Conservation (phyloP, 2,329 filamentous ascomycete species). For the Fusarium humuli region DNA sequence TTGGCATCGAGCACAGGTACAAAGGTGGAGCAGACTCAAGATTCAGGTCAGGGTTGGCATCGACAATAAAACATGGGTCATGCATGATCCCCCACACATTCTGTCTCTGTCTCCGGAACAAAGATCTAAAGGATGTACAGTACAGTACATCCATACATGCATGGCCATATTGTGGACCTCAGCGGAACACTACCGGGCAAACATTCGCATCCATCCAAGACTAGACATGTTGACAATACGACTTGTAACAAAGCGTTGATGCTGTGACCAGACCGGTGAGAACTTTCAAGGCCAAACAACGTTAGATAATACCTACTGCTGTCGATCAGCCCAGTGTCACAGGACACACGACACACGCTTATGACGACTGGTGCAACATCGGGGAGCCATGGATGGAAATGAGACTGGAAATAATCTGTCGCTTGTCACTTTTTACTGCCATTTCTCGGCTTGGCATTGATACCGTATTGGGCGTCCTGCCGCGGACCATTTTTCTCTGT, state of each 20-base stretch:
- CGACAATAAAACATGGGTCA: conserved; percentile 31
- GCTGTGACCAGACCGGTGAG: conserved; percentile 11
- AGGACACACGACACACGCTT: conserved; percentile 1
- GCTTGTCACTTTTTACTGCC: conserved; percentile 17
- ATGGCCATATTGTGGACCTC: conserved; percentile 3
- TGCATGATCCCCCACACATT: conserved; percentile 33
- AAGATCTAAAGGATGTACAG: conserved; percentile 10
- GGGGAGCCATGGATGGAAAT: conserved; percentile 38
- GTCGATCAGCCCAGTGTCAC: conserved; percentile 19
- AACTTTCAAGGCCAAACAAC: background rate
- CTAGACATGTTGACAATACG: background rate
- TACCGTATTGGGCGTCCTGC: conserved; percentile 21
- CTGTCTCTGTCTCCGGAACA: conserved; percentile 14
- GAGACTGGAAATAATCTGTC: conserved; percentile 34
- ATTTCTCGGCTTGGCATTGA: conserved; percentile 19
- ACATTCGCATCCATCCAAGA: background rate
- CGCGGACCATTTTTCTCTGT: conserved; percentile 11
- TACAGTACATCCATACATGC: background rate
- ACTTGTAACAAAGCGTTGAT: conserved; percentile 18
- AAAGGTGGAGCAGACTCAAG: conserved; percentile 10
- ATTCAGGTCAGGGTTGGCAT: conserved; percentile 35
- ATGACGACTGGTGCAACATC: conserved; percentile 27
- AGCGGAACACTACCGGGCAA: conserved; percentile 14
- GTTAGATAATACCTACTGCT: background rate
- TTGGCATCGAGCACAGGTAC: background rate